These are phyloP conservation scores for Pontederia crassipes DNA, from an alignment of 176 grass and related monocot genomes.

Conservation along the genomic window DNA sequence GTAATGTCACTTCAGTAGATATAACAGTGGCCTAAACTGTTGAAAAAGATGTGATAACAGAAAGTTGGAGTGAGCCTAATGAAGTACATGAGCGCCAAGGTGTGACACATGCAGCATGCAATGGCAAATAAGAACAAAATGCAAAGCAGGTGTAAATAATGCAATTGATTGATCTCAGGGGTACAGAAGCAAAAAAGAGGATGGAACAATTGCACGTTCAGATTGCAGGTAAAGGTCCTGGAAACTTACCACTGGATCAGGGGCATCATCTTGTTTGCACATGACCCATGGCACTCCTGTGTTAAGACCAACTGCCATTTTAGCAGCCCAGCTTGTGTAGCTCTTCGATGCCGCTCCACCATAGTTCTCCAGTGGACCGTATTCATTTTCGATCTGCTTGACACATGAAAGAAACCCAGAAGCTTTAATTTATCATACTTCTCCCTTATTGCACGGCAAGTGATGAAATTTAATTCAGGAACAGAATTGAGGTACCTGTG, in stretches of 20 bases:
- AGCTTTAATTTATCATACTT: neutral
- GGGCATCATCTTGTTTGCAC: slow-evolving; percentile 95
- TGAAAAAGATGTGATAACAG: too few species aligned
- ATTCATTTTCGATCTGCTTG: slow-evolving; percentile 82
- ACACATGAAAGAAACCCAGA: neutral
- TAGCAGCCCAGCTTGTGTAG: slow-evolving; percentile 66
- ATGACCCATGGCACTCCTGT: slow-evolving; percentile 95
- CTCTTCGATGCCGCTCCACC: slow-evolving; percentile 42
- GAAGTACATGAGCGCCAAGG: too few species aligned
- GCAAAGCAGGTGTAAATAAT: neutral
- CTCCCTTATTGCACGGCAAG: neutral
- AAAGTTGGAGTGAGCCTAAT: too few species aligned
- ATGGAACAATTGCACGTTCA: neutral
- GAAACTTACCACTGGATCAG: slow-evolving; percentile 67
- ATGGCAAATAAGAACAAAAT: neutral
- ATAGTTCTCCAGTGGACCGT: slow-evolving; percentile 60
- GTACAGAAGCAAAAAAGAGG: neutral
- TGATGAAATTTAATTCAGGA: neutral
- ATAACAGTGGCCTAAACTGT: too few species aligned
- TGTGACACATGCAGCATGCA: too few species aligned
- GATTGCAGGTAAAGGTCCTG: neutral
- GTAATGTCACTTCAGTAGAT: too few species aligned
- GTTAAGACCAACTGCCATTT: slow-evolving; percentile 79
- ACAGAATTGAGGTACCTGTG: slow-evolving; percentile 40
- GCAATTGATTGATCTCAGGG: neutral